Percentiles rank a stretch among this genome's conserved stretches.
phyloP scores from a whole-genome alignment of 345 rosid species.

The Cardiospermum halicacabum region DNA sequence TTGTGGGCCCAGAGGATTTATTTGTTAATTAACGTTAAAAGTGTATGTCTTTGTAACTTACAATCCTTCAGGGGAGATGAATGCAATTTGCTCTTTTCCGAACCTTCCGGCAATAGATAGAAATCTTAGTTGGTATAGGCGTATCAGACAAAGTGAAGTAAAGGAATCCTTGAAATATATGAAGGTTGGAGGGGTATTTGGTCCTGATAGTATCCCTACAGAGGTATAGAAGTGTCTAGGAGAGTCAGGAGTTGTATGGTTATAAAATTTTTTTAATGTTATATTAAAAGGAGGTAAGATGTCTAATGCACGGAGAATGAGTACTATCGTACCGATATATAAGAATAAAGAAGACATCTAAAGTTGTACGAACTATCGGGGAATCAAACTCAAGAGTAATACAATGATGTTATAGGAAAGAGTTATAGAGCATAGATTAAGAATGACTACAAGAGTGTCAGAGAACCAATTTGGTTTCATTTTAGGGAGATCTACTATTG shows the following conservation, averaged over 20 bases:
- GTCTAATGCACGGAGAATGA: too few species aligned
- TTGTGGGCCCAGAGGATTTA: too few species aligned
- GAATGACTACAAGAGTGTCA: neutral
- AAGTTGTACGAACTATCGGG: too few species aligned
- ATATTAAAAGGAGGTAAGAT: neutral
- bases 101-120: too few species aligned
- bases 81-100: too few species aligned
- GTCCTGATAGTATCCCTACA: neutral
- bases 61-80: too few species aligned
- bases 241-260: neutral
- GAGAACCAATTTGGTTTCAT: constrained; percentile 16
- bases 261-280: neutral
- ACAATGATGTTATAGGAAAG: constrained; percentile 7
- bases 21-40: too few species aligned
- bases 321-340: too few species aligned
- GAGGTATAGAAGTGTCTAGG: neutral
- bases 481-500: constrained; percentile 5
- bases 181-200: constrained; percentile 6
- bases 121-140: too few species aligned
- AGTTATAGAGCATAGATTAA: neutral
- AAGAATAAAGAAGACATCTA: too few species aligned
- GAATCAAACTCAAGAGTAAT: constrained; percentile 1
- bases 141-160: neutral
- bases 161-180: constrained; percentile 3
- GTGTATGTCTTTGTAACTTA: too few species aligned